Percentiles rank a stretch among this genome's conserved stretches.
phyloP scores from a whole-genome alignment of 257 asterid genomes.

The Catharanthus roseus region DNA sequence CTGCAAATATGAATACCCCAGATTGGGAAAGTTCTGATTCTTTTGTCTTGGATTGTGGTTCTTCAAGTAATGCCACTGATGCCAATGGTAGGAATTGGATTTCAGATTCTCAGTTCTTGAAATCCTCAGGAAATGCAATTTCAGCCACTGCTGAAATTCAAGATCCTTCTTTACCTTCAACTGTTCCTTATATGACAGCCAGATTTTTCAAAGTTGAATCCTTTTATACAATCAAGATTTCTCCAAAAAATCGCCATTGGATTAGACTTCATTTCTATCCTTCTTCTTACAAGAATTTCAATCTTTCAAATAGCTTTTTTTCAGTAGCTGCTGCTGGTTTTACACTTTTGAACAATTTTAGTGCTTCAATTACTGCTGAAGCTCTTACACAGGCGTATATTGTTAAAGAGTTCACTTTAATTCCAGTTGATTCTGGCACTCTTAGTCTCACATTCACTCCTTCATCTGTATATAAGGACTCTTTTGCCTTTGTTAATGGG shows the following conservation, averaged over 20 bases:
- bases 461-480: conserved; percentile 12
- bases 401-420: conserved; percentile 42
- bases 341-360: conserved; percentile 56
- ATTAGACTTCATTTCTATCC: conserved; percentile 77
- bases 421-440: conserved; percentile 17
- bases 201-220: conserved; percentile 45
- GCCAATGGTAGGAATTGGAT: conserved; percentile 46
- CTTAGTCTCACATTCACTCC: conserved; percentile 61
- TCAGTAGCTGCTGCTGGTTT: conserved; percentile 35
- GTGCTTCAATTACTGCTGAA: conserved; percentile 50
- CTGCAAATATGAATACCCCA: conserved; percentile 15
- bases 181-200: conserved; percentile 66
- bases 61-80: conserved; percentile 38
- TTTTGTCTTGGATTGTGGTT: conserved; percentile 51
- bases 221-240: conserved; percentile 35
- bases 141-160: conserved; percentile 42
- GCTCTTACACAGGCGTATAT: conserved; percentile 60
- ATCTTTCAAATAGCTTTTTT: conserved; percentile 37
- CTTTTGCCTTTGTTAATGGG: conserved; percentile 70
- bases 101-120: conserved; percentile 37
- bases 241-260: conserved; percentile 46
- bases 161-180: conserved; percentile 66
- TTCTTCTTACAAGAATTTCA: conserved; percentile 29
- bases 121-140: conserved; percentile 25
- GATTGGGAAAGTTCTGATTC: conserved; percentile 26